Evolutionary conservation across 2,329 filamentous ascomycete genomes (phyloP), one percentile per base, ranked within the genome.

Genomic region (Trichophyton verrucosum): DNA sequence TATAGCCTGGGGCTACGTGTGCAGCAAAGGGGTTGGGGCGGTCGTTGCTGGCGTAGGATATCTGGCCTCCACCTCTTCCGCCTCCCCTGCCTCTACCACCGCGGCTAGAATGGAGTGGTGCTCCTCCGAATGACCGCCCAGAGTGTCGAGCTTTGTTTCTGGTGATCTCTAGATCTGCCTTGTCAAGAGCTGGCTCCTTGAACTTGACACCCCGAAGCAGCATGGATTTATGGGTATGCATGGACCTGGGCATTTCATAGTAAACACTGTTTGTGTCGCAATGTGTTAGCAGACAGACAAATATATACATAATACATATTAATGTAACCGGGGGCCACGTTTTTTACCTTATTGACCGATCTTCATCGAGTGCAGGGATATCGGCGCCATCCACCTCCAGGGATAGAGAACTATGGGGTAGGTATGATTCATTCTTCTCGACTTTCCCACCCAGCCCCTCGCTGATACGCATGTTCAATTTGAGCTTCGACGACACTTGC

Each of bases 201-300:
- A 91, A 80, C 67, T 86, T 85, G 44, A 91, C 85, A 11, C 94
- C 94, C 2, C 90, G 86, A 40, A 99, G 80, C 13, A 99, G 81
- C 88, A 96, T 95, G 4, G 91, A 96, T 72, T 96, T 96, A 76
- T 99, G 94, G 3, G 84, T 78, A 67, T 89, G 82, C 8, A 78
- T 79, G 17, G 83, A 84, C 46, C 81, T 79, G 0, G 92, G 91
- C 75, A 96, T 87, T 51, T 90, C 84, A 71, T 95, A 99, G 69
- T 88, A 79, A 9, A 97, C 91, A 69, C 88, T 95, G 65, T 51
- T 6, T 24, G 7, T 11, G 6, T 22, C 11, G 44, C 42, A 59
- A 56, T 60, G 36, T 46, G 36, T 46, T 49, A 59, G 15, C 13
- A 20, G 36, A 59, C 15, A 15, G 6, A 44, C n/a, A n/a, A 44